Conservation (phyloP, 2,329 filamentous ascomycete genomes). For the Cladobotryum protrusum region DNA sequence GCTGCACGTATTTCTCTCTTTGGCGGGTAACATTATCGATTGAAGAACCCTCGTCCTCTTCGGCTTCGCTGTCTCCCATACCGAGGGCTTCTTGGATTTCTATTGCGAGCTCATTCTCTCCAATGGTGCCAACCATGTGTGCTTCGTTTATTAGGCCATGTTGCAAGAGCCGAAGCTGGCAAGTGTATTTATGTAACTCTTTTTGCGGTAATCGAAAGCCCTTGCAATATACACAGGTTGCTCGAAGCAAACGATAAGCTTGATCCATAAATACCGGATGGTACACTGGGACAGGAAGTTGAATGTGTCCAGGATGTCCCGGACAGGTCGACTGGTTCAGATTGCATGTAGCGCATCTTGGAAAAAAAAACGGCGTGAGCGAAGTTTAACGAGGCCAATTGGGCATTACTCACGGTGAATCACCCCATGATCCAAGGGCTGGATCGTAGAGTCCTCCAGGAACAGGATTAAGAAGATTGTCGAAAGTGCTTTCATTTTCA, state of each 20-base stretch:
- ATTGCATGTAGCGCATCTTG: conserved; percentile 86
- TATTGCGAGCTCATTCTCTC: conserved; percentile 37
- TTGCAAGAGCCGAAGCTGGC: conserved; percentile 79
- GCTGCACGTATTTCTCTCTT: conserved; percentile 63
- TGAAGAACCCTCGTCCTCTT: conserved; percentile 52
- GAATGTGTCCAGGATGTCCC: conserved; percentile 91
- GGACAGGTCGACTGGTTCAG: conserved; percentile 76
- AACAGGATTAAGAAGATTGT: conserved; percentile 81
- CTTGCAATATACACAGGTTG: conserved; percentile 87
- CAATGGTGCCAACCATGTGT: conserved; percentile 48
- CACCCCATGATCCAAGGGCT: conserved; percentile 83
- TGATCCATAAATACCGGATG: conserved; percentile 97
- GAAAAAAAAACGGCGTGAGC: conserved; percentile 4
- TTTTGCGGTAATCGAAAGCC: conserved; percentile 73
- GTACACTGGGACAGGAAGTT: conserved; percentile 87
- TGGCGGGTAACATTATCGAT: conserved; percentile 49
- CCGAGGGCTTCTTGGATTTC: conserved; percentile 29
- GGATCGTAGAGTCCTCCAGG: conserved; percentile 90
- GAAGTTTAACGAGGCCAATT: not conserved
- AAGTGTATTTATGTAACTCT: conserved; percentile 71
- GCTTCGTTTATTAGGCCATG: conserved; percentile 73
- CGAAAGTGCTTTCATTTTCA: conserved; percentile 89
- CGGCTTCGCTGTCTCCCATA: conserved; percentile 51
- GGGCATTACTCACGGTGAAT: conserved; percentile 57
- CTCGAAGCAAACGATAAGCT: conserved; percentile 73